phyloP scores from a whole-genome alignment of 257 asterid species.

The Lithospermum erythrorhizon region DNA sequence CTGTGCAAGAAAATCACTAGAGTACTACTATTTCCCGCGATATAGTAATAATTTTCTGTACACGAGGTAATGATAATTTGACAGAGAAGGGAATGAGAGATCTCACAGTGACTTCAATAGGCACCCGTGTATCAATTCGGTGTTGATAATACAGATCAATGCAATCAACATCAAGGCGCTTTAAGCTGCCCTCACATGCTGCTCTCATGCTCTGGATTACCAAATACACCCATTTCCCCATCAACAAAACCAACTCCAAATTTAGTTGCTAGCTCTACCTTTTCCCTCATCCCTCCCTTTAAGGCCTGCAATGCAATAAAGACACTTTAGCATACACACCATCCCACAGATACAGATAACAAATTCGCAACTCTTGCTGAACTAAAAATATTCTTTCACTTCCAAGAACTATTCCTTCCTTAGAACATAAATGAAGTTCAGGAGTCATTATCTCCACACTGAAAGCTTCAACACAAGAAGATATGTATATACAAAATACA shows the following conservation, averaged over 20 bases:
- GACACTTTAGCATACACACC: not conserved
- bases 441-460: too few relatives aligned
- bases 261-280: not conserved
- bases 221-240: not conserved
- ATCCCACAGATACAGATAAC: not conserved
- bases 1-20: too few relatives aligned
- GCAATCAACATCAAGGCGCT: not conserved
- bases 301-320: not conserved
- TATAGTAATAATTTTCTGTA: too few relatives aligned
- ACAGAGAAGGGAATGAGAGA: not conserved
- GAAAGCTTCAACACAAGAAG: too few relatives aligned
- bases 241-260: not conserved
- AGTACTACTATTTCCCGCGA: too few relatives aligned
- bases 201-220: not conserved
- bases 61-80: not conserved
- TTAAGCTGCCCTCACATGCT: not conserved
- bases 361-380: not conserved
- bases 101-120: conserved; percentile 9
- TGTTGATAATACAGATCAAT: conserved; percentile 2
- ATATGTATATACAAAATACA: too few relatives aligned
- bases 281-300: not conserved
- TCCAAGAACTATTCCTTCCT: not conserved
- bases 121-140: conserved; percentile 2
- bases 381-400: too few relatives aligned
- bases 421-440: not conserved